Evolutionary conservation across 805 yeast genomes (phyloP).

Genomic region (Lachancea fermentati): DNA sequence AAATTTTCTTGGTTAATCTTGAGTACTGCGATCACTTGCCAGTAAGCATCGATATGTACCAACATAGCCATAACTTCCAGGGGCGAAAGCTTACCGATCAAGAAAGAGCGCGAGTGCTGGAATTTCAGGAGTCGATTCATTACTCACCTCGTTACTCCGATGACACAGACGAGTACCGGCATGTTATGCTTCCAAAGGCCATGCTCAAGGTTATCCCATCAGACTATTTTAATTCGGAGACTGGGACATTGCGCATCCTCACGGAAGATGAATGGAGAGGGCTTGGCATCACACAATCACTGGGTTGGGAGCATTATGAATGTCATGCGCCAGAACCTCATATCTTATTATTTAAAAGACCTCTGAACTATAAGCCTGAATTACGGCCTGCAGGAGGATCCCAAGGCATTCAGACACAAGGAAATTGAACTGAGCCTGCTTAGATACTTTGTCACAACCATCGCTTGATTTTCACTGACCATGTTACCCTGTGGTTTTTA

Average conservation of each 20-base stretch:
- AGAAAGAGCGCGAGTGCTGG: conserved; percentile 81
- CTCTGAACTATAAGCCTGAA: conserved; percentile 47
- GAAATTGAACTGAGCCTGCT: background rate
- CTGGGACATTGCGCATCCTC: conserved; percentile 86
- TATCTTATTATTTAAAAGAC: conserved; percentile 78
- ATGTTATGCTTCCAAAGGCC: conserved; percentile 93
- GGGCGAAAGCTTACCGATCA: conserved; percentile 70
- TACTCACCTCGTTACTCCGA: conserved; percentile 90
- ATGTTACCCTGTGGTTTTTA: too few species aligned
- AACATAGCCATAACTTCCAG: conserved; percentile 32
- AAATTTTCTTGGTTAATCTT: too few species aligned
- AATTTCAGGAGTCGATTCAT: conserved; percentile 90
- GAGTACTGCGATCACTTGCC: too few species aligned
- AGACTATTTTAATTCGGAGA: conserved; percentile 88
- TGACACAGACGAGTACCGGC: conserved; percentile 88
- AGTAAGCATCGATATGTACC: conserved; percentile 25
- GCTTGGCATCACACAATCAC: conserved; percentile 90
- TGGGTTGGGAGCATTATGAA: conserved; percentile 98
- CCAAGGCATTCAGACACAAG: background rate
- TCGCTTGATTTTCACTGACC: background rate
- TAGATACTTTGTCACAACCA: background rate
- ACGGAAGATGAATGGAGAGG: conserved; percentile 99
- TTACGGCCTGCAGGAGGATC: conserved; percentile 20
- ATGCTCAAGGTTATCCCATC: conserved; percentile 92
- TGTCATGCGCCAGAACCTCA: conserved; percentile 99